Conservation (phyloP, 176 grass and related monocot genomes). For the bread wheat (Triticum aestivum) region IWGSC_CS_RefSeq_v2.1 NC_057807.1:221140876-221141375, state of each 20-base stretch:
- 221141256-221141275: too few species aligned
- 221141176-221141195: not conserved
- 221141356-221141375: too few species aligned
- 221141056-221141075: not conserved
- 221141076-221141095: not conserved
- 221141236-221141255: too few species aligned
- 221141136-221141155: not conserved
- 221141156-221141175: not conserved
- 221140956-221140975: constrained; percentile 10
- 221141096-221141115: not conserved
- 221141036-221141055: not conserved
- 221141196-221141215: too few species aligned
- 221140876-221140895: constrained; percentile 3
- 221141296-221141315: too few species aligned
- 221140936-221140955: constrained; percentile 20
- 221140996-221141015: not conserved
- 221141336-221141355: too few species aligned
- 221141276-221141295: too few species aligned
- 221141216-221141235: too few species aligned
- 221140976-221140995: not conserved
- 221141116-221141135: not conserved
- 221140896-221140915: not conserved
- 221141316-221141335: too few species aligned
- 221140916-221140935: constrained; percentile 14
- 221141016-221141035: constrained; percentile 6